Conservation (phyloP, 108 stramenopile species). For the Aureococcus anophagefferens region DNA sequence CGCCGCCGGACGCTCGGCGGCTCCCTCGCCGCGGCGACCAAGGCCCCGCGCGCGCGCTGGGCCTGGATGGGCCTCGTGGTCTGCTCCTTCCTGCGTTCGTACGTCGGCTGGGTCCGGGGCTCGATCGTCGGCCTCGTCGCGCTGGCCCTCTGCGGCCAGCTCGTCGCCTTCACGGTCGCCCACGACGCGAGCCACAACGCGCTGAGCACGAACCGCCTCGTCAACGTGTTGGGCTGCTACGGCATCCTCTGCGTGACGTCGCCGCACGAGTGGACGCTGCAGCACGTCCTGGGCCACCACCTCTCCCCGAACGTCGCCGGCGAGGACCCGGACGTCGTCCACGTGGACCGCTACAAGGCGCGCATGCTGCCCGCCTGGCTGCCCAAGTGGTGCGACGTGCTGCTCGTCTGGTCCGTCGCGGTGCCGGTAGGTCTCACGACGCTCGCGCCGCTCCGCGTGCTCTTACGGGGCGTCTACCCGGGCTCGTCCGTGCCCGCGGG, state of each 20-base stretch:
- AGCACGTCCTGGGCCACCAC: constrained; percentile 1
- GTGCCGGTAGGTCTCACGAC: neutral
- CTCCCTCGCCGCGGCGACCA: neutral
- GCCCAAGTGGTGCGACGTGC: too few relatives aligned
- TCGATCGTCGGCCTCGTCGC: neutral
- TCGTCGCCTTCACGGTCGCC: neutral
- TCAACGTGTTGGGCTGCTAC: neutral
- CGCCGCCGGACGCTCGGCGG: neutral
- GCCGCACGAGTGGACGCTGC: neutral
- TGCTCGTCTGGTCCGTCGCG: neutral
- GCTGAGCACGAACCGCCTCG: neutral
- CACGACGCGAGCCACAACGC: neutral
- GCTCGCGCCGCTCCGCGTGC: neutral
- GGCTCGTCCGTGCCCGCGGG: neutral
- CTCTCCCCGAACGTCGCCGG: neutral
- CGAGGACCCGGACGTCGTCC: constrained; percentile 3
- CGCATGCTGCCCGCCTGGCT: too few relatives aligned
- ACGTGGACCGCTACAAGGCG: neutral
- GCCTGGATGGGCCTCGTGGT: neutral
- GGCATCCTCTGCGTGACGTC: neutral
- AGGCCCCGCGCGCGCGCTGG: neutral
- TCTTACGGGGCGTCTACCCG: neutral
- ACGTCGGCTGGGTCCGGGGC: neutral
- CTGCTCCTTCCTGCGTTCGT: neutral
- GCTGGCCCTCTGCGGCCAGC: neutral